Percentiles rank a stretch among this genome's conserved stretches.
Conservation (phyloP, 2,329 filamentous ascomycete species). For the Exophiala oligosperma region DNA sequence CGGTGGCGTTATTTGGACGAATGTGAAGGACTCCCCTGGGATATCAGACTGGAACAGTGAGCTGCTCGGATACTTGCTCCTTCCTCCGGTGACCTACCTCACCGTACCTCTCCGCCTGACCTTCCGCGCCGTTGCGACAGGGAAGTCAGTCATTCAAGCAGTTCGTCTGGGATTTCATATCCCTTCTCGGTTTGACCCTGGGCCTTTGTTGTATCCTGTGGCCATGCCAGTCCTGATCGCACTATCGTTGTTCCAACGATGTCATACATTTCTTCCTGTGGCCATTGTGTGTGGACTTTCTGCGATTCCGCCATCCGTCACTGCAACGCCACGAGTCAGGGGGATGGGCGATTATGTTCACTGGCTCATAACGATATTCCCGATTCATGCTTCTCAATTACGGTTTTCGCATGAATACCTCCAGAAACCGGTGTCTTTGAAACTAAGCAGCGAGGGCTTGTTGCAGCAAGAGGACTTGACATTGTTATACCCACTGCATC, state of each 20-base stretch:
- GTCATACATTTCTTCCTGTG: conserved; percentile 64
- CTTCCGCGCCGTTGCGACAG: conserved; percentile 9
- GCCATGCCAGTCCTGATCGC: conserved; percentile 74
- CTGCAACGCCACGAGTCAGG: conserved; percentile 60
- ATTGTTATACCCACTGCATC: conserved; percentile 79
- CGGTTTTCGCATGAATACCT: background rate
- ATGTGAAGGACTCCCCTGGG: conserved; percentile 7
- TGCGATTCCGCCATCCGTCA: conserved; percentile 69
- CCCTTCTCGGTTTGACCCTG: conserved; percentile 82
- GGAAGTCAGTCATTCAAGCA: conserved; percentile 14
- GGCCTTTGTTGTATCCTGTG: conserved; percentile 83
- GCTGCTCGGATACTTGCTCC: conserved; percentile 14
- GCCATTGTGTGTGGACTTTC: conserved; percentile 81
- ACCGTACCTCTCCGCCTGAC: conserved; percentile 24
- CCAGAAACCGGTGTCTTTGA: conserved; percentile 14
- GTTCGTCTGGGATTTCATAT: conserved; percentile 52
- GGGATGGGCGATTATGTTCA: conserved; percentile 65
- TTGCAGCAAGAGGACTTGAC: conserved; percentile 60
- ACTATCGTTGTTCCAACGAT: conserved; percentile 67
- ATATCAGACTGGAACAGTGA: conserved; percentile 21
- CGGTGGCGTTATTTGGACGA: conserved; percentile 33
- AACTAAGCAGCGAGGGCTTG: conserved; percentile 12
- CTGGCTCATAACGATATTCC: conserved; percentile 74
- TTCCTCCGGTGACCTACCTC: conserved; percentile 22
- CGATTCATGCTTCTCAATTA: conserved; percentile 46